These are phyloP conservation scores for Styphnolobium japonicum DNA, from an alignment of 306 rosid genomes.

Conservation along the genomic window DNA sequence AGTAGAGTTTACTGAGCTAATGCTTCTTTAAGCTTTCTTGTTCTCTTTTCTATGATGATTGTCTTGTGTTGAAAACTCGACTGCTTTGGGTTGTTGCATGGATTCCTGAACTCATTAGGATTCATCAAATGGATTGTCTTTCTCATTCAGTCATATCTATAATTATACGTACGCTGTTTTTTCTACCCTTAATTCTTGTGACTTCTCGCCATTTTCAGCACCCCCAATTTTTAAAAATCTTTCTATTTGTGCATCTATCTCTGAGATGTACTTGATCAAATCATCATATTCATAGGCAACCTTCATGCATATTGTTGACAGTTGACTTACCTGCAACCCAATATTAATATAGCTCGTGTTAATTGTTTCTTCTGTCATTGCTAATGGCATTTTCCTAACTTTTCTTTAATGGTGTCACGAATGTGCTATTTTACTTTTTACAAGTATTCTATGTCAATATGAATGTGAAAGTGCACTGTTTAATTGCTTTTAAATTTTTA, in stretches of 20 bases:
- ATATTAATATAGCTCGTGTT: not conserved
- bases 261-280: not conserved
- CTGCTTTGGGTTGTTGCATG: not conserved
- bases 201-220: not conserved
- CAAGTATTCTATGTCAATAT: not conserved
- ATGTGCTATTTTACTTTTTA: not conserved
- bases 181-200: not conserved
- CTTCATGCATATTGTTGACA: not conserved
- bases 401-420: not conserved
- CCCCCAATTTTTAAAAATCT: not conserved
- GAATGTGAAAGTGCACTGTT: not conserved
- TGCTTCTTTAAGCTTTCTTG: constrained; percentile 2
- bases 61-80: not conserved
- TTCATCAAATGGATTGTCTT: not conserved
- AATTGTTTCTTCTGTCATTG: not conserved
- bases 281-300: not conserved
- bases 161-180: not conserved
- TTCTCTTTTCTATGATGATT: not conserved
- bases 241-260: not conserved
- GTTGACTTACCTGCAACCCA: not conserved
- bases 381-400: not conserved
- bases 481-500: not conserved
- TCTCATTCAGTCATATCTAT: not conserved
- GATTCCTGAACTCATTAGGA: not conserved
- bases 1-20: not conserved